Evolutionary conservation across 805 yeast genomes (phyloP).

Genomic region (Sugiyamaella chiloensis): DNA sequence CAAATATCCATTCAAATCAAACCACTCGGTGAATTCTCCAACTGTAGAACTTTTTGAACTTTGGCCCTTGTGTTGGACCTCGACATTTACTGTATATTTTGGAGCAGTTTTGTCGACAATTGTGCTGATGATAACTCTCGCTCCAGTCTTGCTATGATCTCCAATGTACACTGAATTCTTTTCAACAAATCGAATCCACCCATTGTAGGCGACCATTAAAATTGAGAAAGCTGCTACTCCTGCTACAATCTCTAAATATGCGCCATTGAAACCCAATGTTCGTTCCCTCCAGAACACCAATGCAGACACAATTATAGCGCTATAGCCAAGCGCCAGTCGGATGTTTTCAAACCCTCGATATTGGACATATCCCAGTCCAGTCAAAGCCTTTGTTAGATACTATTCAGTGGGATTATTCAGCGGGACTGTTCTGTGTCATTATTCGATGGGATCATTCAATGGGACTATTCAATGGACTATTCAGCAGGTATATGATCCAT

Average conservation of each 20-base stretch:
- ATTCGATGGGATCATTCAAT: no score
- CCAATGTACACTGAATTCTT: conserved; percentile 31
- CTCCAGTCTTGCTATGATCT: conserved; percentile 11
- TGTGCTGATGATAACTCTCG: conserved; percentile 4
- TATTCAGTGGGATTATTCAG: no score
- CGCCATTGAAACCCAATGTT: conserved; percentile 31
- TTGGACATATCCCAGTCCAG: conserved; percentile 28
- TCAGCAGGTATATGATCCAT: no score
- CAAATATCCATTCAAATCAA: conserved; percentile 24
- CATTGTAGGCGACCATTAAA: conserved; percentile 24
- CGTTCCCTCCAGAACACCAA: conserved; percentile 29
- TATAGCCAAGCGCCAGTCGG: conserved; percentile 31
- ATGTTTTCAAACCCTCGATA: conserved; percentile 25
- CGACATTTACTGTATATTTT: conserved; percentile 21
- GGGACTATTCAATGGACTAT: no score
- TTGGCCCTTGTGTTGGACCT: conserved; percentile 15
- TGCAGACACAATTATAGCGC: conserved; percentile 32
- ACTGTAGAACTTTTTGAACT: not conserved
- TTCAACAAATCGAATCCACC: conserved; percentile 29
- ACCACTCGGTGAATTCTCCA: conserved; percentile 25
- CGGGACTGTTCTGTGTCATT: no score
- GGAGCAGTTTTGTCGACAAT: conserved; percentile 15
- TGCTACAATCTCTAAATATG: conserved; percentile 25
- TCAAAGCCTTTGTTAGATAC: conserved; percentile 23
- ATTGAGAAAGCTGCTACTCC: conserved; percentile 31